Base-by-base conservation (phyloP, 495 filamentous ascomycete genomes). In the Hypoxylon lienhwacheense region DNA sequence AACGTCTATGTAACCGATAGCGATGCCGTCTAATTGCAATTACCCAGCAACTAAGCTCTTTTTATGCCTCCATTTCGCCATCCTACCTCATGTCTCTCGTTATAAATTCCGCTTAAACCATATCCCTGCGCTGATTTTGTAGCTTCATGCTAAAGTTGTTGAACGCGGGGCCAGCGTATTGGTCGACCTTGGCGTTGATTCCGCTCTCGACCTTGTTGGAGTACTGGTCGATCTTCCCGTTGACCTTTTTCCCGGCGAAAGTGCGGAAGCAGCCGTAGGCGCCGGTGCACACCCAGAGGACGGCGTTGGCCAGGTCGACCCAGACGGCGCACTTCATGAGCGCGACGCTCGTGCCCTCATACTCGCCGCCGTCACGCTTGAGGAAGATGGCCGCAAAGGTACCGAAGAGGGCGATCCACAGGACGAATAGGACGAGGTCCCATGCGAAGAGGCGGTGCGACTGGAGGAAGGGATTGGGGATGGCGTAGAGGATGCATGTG, bases 281-380 rank as follows among this genome's bases (percentile, higher is more conserved):
- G 15, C 69, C 69, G 7, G 79, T 85, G 20, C 72, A 41, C 12
- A 80, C 60, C 85, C 85, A 89, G 39, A 90, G 64, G 32, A 81
- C 28, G 73, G 83, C 72, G 52, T 85, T 85, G 22, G 82, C 67
- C 43, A 89, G 67, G 70, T 88, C 85, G 41, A 89, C 55, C 85
- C 86, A 90, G 28, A 86, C 85, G 24, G 85, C 85, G 66, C 79
- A 75, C 58, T 84, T 80, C 86, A 89, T 90, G 45, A 79, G 73
- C 46, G 66, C 67, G 46, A 83, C 75, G 16, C 66, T 66, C 2
- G 62, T 55, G 59, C 81, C 69, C 42, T 66, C 40, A 45, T 61
- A 66, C 35, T 71, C 72, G 44, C 76, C 73, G 12, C 76, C 61
- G 59, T 85, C 65, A 33, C 76, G 76, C 33, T 77, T 71, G 57